phyloP scores from a whole-genome alignment of 2,329 filamentous ascomycete genomes.

The Colletotrichum lentis region DNA sequence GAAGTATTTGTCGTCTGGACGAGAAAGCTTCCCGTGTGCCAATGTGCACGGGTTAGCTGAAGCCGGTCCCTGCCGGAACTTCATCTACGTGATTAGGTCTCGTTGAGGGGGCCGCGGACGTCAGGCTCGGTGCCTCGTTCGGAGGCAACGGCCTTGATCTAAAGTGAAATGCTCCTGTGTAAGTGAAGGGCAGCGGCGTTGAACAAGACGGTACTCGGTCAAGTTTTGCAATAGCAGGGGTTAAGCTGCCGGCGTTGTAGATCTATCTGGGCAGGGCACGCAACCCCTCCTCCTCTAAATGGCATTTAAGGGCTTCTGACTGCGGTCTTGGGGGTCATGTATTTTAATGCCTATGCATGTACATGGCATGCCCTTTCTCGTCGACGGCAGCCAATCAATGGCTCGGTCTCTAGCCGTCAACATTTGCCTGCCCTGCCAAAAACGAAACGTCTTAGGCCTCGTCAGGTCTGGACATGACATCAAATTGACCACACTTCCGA shows the following conservation, averaged over 20 bases:
- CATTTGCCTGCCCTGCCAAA: too few relatives aligned
- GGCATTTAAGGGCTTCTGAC: background rate
- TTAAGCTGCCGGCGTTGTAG: background rate
- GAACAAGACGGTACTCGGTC: background rate
- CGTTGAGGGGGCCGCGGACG: background rate
- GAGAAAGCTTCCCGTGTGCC: background rate
- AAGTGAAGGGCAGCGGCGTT: background rate
- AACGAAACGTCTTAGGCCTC: background rate
- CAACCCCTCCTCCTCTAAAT: background rate
- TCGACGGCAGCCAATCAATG: background rate
- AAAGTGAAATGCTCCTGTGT: too few relatives aligned
- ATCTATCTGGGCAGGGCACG: background rate
- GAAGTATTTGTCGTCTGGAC: background rate
- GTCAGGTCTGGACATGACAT: background rate
- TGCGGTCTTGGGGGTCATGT: too few relatives aligned
- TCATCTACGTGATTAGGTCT: background rate
- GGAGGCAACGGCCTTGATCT: background rate
- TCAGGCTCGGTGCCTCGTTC: background rate
- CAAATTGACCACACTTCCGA: background rate
- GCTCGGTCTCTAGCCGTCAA: background rate
- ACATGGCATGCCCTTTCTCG: background rate
- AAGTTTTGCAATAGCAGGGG: background rate
- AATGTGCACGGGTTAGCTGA: too few relatives aligned
- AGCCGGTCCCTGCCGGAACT: background rate
- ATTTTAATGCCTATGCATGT: too few relatives aligned